Evolutionary conservation across 257 asterid species (phyloP), one percentile per base, ranked within the genome.

Genomic region (Nicotiana undulata): DNA sequence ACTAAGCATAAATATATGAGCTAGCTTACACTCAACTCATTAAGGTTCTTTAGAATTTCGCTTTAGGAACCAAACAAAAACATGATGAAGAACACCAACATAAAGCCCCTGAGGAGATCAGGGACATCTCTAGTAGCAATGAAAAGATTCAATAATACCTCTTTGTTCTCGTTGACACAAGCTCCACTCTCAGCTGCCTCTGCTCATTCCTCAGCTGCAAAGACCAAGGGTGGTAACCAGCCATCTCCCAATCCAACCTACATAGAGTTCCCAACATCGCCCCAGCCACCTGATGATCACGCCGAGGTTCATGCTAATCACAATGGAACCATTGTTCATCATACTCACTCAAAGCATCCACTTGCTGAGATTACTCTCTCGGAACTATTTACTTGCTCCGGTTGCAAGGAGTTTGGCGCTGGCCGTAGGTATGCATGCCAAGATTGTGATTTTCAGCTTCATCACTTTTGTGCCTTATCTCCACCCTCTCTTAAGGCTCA

Each of bases 401-500:
- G 97, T 63, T 94, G 98, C 79, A 94, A 89, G 77, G 97, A 94
- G 78, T 91, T 89, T 59, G 97, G 97, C 9, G 86, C 97, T 2
- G 97, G 97, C 52, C 89, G 85, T 76, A 87, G 98, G 78, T 92
- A 82, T 60, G 79, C 93, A 0, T 94, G 97, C 82, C 93, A 82
- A 81, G 82, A 90, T 31, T 94, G 98, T 64, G 90, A 85, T 24
- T 94, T 90, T 86, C 98, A 94, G 96, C 89, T 94, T 63, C 97
- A 94, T 77, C 87, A 85, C 9, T 94, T 94, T 79, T 94, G 98
- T 72, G 93, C 94, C 58, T 22, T 80, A 81, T 79, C 91, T 0
- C 93, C 94, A 13, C 93, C 91, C 0, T 17, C 85, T 52, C 85
- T 92, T 37, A 85, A 89, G 66, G 83, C 80, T 75, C 98, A 94